Evolutionary conservation across 495 filamentous ascomycete genomes (phyloP).

Genomic region (Choiromyces venosus): DNA sequence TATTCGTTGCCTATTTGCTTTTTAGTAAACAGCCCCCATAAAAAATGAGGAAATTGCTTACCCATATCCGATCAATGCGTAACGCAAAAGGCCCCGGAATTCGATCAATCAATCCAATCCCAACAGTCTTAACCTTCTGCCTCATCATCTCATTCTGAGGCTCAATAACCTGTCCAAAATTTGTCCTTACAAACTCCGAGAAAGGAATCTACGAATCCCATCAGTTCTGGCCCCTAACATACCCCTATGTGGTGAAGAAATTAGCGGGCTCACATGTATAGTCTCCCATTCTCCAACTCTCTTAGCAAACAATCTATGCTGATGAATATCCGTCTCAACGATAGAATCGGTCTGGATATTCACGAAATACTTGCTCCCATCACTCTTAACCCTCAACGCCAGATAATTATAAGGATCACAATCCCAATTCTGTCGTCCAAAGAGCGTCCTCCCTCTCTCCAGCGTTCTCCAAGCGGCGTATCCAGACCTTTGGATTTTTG

Average conservation of each 20-base stretch:
- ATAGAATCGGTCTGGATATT: slow-evolving; percentile 93
- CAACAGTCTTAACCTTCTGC: slow-evolving; percentile 75
- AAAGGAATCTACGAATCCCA: slow-evolving; percentile 59
- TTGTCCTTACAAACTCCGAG: slow-evolving; percentile 90
- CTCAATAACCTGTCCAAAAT: slow-evolving; percentile 81
- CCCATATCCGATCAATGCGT: slow-evolving; percentile 79
- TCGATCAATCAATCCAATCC: slow-evolving; percentile 82
- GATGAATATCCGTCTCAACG: slow-evolving; percentile 87
- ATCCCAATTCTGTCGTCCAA: slow-evolving; percentile 78
- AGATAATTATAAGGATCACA: slow-evolving; percentile 83
- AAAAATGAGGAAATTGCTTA: slow-evolving; percentile 7
- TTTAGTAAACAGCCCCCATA: background rate
- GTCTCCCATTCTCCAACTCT: slow-evolving; percentile 88
- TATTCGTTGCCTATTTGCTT: slow-evolving; percentile 3
- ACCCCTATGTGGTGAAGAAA: background rate
- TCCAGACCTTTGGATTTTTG: slow-evolving; percentile 66
- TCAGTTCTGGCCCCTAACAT: background rate
- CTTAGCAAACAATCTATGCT: slow-evolving; percentile 81
- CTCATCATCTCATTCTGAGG: slow-evolving; percentile 81
- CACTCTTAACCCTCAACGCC: slow-evolving; percentile 81
- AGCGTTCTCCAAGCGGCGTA: slow-evolving; percentile 82
- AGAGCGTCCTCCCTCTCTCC: slow-evolving; percentile 59
- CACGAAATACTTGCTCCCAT: slow-evolving; percentile 86
- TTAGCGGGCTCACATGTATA: slow-evolving; percentile 45
- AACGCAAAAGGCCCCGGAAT: slow-evolving; percentile 81